Conservation (phyloP, 176 grass and related monocot genomes). For the Zizania latifolia region DNA sequence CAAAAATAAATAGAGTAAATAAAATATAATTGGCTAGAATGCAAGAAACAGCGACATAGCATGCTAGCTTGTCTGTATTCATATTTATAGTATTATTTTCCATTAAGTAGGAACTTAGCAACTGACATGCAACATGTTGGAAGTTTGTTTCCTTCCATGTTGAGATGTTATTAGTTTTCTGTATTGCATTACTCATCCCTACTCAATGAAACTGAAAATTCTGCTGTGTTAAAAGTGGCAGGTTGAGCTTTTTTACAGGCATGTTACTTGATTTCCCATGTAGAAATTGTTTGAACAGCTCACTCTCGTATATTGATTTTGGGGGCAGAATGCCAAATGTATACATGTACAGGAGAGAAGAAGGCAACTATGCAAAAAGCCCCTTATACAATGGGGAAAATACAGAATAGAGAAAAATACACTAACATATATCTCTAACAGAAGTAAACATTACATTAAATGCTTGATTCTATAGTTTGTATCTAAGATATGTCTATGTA, state of each 20-base stretch:
- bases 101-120: neutral
- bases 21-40: neutral
- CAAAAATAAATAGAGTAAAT: too few relatives aligned
- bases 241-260: neutral
- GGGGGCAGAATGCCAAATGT: too few relatives aligned
- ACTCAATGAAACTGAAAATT: neutral
- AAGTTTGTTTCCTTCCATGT: neutral
- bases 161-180: neutral
- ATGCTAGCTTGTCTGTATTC: neutral
- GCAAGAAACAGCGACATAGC: neutral
- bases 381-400: too few relatives aligned
- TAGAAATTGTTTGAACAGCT: too few relatives aligned
- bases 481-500: neutral
- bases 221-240: neutral
- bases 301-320: too few relatives aligned
- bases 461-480: neutral
- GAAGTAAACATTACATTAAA: neutral
- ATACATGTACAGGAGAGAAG: too few relatives aligned
- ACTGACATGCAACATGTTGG: neutral
- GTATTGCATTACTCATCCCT: neutral
- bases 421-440: too few relatives aligned
- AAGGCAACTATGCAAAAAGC: too few relatives aligned
- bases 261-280: neutral
- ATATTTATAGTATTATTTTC: neutral
- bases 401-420: too few relatives aligned